Evolutionary conservation across 768 basidiomycete species (phyloP), one percentile per base, ranked within the genome.

Genomic region (Cyclocybe cylindracea): DNA sequence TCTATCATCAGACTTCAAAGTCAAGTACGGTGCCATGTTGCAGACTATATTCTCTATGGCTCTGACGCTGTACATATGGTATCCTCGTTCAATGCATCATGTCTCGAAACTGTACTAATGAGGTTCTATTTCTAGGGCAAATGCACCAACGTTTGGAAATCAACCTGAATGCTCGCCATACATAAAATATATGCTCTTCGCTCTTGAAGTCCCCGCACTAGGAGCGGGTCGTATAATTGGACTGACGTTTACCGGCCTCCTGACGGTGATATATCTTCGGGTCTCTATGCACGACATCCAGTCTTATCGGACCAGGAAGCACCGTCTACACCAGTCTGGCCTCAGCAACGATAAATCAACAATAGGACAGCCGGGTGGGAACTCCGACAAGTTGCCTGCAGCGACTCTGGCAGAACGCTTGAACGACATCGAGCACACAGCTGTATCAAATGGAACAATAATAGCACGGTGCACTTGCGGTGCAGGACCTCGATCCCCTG

Each of bases 21-120:
- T 73, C 35, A 72, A 71, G 57, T 65, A 70, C 55, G 75, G 65
- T 42, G 70, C 73, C 16, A 70, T 72, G 66, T 24, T 63, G 7
- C 76, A 77, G 51, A 70, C 72, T 2, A 45, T 74, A 4, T 52
- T 75, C 31, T 74, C 71, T 2, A 70, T 74, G 70, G 57, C 59
- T 7, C 55, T 73, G 39, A 75, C 75, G 0, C 40, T 74, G 10
- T 72, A 70, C 38, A 66, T 72, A 60, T 74, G 74, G 71, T 73
- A 54, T 29, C 65, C 10, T 31, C 31, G 5, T 39, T 19, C 38
- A 32, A 29, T 34, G 44, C 44, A 35, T 7, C 44, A 16, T 53
- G 9, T 10, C 18, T 47, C 19, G 39, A 53, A 10, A 32, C 33
- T 44, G 36, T 37, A 32, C 34, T 35, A 10, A 39, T 39, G 29